Evolutionary conservation across 2,329 filamentous ascomycete species (phyloP), one percentile per base, ranked within the genome.

Genomic region (Colletotrichum camelliae): DNA sequence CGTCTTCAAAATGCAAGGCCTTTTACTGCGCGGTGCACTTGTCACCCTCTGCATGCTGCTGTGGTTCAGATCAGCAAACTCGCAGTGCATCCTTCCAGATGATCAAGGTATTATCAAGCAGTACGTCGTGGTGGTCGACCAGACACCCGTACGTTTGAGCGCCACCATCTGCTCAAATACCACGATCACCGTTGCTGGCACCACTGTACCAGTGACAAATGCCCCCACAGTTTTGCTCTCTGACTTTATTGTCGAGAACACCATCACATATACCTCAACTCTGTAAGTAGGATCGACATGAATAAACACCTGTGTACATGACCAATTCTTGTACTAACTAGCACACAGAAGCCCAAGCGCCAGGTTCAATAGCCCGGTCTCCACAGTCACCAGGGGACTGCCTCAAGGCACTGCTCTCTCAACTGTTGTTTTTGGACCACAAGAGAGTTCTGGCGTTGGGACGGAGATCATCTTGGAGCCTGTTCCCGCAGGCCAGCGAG

Each of bases 211-310:
- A 21, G 62, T 72, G 13, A 72, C 69, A 6, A 72, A 72, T 18
- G 69, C 69, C 7, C 69, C 69, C n/a, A 72, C 69, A 16, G 10
- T 67, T n/a, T 48, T 72, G 10, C n/a, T 72, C 16, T 60, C 69
- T 18, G 24, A 72, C 27, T 72, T 72, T 21, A 31, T 72, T 6
- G 69, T 72, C 31, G 62, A 66, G 24, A 72, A 33, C 16, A 70
- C 68, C 16, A 65, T 67, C 18, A 72, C 69, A 13, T 55, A 67
- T 21, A 72, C 61, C 15, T 67, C 61, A 18, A 72, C 69, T 16
- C 16, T 72, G 69, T 72, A 43, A 67, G 69, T 10, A 12, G 7
- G 5, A 18, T 10, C n/a, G 18, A 16, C 16, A 55, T 5, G 15
- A 2, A 35, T 9, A 0, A 8, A 16, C 12, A 16, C 1, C 24